phyloP scores from a whole-genome alignment of 306 rosid species.

The Cucumis melo region DNA sequence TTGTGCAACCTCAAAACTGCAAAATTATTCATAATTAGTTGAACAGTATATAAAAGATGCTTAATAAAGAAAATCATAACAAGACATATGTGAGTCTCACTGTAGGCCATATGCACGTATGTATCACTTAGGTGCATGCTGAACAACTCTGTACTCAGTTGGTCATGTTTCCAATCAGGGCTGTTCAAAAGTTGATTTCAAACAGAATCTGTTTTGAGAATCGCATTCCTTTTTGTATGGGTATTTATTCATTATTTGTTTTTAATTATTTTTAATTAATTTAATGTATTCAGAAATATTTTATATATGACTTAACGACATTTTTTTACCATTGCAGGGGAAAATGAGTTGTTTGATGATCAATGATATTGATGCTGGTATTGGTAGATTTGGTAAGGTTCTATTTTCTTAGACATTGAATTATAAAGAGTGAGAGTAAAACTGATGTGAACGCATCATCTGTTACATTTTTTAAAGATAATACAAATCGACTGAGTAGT shows the following conservation, averaged over 20 bases:
- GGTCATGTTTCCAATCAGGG: not conserved
- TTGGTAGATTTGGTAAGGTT: constrained; percentile 87
- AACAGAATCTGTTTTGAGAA: not conserved
- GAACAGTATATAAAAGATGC: not conserved
- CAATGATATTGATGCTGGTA: constrained; percentile 94
- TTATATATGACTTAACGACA: not conserved
- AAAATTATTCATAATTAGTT: not conserved
- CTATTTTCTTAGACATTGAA: not conserved
- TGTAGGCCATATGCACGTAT: not conserved
- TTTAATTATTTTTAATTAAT: not conserved
- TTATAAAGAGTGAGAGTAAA: not conserved
- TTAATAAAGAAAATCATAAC: not conserved
- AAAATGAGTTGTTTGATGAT: constrained; percentile 97
- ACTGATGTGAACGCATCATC: not conserved
- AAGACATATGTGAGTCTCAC: not conserved
- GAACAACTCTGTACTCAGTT: not conserved
- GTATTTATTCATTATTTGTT: not conserved
- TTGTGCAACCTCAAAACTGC: not conserved
- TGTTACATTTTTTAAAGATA: not conserved
- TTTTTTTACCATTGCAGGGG: constrained; percentile 41
- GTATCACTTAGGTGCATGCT: not conserved
- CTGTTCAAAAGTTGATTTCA: not conserved
- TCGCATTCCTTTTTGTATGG: not conserved
- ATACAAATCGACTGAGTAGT: not conserved
- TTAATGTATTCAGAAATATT: not conserved